A percentile compares a stretch with the other conserved stretches of the same genome.
Evolutionary conservation across 2,329 filamentous ascomycete genomes (phyloP).

Genomic region (Aspergillus sp.): DNA sequence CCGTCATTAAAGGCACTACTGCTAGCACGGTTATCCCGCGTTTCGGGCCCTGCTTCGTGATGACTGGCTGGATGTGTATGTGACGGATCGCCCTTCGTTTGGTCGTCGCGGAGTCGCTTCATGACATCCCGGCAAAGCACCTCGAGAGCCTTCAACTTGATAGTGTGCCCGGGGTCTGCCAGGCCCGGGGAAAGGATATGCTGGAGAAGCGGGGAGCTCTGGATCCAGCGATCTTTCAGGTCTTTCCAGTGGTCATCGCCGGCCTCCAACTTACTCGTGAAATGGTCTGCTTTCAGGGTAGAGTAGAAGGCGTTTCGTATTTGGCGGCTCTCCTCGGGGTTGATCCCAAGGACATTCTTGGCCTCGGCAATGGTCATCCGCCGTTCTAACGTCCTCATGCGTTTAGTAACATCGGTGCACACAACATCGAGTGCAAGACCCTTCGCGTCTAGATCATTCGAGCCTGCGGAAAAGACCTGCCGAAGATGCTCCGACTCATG

Average conservation of each 20-base stretch:
- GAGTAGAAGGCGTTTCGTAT: constrained; percentile 58
- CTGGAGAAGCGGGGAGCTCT: constrained; percentile 47
- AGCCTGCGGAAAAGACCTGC: constrained; percentile 49
- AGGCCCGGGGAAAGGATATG: constrained; percentile 44
- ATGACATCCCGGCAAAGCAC: constrained; percentile 65
- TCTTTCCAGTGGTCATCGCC: constrained; percentile 62
- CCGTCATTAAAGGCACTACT: constrained; percentile 13
- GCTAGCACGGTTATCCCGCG: constrained; percentile 14
- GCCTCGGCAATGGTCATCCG: constrained; percentile 66
- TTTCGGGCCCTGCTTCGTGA: constrained; percentile 14
- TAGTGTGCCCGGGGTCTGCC: constrained; percentile 43
- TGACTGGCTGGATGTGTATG: constrained; percentile 27
- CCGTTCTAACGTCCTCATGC: constrained; percentile 56
- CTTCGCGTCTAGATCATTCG: constrained; percentile 52
- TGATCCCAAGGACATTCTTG: constrained; percentile 61
- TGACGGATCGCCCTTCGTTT: constrained; percentile 45
- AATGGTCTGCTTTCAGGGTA: constrained; percentile 55
- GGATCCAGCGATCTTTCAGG: constrained; percentile 60
- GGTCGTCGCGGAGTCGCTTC: constrained; percentile 64
- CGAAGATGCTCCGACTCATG: constrained; percentile 56
- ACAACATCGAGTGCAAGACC: constrained; percentile 66
- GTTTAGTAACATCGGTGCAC: constrained; percentile 72
- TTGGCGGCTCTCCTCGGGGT: constrained; percentile 57
- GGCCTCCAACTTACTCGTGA: constrained; percentile 64
- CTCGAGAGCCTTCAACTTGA: constrained; percentile 58